Conservation (phyloP, 257 asterid genomes). For the Petunia axillaris region DNA sequence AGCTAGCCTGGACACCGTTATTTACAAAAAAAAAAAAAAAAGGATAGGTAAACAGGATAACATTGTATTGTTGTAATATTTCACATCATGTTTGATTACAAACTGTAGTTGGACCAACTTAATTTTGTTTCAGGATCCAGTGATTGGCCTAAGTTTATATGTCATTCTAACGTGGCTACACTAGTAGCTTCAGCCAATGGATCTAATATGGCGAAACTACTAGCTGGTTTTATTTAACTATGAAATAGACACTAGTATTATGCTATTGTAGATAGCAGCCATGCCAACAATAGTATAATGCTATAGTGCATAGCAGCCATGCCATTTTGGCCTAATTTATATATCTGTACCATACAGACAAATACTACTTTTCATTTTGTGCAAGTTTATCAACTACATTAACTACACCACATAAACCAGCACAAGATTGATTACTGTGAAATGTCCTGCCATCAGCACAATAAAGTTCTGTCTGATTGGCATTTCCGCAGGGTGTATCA, state of each 20-base stretch:
- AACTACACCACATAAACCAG: background rate
- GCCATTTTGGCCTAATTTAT: background rate
- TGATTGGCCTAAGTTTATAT: slow-evolving; percentile 7
- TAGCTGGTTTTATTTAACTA: background rate
- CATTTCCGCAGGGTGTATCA: background rate
- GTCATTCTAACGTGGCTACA: background rate
- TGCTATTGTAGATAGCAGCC: background rate
- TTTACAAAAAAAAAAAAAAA: background rate
- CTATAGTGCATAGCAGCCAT: background rate
- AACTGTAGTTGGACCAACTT: background rate
- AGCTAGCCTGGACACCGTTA: no score
- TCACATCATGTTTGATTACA: background rate
- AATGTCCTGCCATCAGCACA: background rate
- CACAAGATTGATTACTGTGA: background rate
- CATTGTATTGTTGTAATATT: background rate
- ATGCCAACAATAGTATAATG: background rate
- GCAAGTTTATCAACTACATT: slow-evolving; percentile 6
- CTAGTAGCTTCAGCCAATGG: background rate
- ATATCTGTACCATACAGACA: background rate
- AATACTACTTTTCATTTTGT: background rate
- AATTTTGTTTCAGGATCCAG: slow-evolving; percentile 6
- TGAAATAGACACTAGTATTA: background rate
- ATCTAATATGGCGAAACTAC: background rate
- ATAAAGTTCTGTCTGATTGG: slow-evolving; percentile 4
- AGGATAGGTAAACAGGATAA: background rate